These are phyloP conservation scores for Leishmania martiniquensis DNA, from an alignment of 208 protist genomes.

Conservation along the genomic window DNA sequence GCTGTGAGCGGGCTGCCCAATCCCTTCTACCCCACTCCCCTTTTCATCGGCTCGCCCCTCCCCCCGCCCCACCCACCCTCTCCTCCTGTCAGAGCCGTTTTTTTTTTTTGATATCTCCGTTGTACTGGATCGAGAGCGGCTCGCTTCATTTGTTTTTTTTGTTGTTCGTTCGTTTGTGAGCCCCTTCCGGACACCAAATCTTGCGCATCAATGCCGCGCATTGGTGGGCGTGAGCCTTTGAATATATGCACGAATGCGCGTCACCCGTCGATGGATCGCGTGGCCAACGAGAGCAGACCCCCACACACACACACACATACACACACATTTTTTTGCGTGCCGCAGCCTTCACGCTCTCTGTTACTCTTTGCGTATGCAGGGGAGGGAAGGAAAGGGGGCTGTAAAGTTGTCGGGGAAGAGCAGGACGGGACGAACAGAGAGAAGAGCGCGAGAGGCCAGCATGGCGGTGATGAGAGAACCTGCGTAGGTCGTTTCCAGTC, in stretches of 20 bases:
- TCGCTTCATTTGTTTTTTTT: background rate
- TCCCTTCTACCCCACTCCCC: background rate
- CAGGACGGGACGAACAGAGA: background rate
- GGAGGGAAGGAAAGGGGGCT: too few relatives aligned
- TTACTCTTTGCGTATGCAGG: background rate
- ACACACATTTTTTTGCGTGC: background rate
- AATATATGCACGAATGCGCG: too few relatives aligned
- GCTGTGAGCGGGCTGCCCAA: background rate
- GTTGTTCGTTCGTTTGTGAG: background rate
- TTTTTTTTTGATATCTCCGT: background rate
- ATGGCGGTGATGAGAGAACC: too few relatives aligned
- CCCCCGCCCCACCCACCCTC: background rate
- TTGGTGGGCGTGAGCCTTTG: too few relatives aligned
- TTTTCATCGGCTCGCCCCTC: background rate
- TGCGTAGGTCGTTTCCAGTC: background rate
- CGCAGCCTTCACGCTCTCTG: background rate
- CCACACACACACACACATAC: too few relatives aligned
- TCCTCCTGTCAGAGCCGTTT: background rate
- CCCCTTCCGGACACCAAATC: too few relatives aligned
- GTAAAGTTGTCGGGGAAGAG: background rate
- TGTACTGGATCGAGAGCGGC: too few relatives aligned
- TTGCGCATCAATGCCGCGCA: background rate
- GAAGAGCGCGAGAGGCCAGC: too few relatives aligned
- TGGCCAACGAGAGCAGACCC: too few relatives aligned
- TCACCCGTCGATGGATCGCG: too few relatives aligned